A percentile compares a stretch with the other conserved stretches of the same genome.
These are phyloP conservation scores for Houttuynia cordata DNA, from an alignment of 164 flowering plant genomes.

Conservation along the genomic window DNA sequence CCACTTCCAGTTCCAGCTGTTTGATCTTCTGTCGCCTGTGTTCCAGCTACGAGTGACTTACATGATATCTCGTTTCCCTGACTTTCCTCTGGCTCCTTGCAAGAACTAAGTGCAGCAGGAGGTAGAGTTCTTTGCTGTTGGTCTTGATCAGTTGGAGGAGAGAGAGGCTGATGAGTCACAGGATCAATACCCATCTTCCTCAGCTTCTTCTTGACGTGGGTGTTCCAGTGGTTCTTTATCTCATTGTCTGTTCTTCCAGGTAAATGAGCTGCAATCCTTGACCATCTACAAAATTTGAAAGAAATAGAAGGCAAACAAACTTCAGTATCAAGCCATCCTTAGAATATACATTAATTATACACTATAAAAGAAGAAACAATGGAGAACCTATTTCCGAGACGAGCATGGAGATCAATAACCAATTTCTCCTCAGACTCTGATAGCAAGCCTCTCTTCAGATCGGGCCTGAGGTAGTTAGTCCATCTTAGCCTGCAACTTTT, in stretches of 20 bases:
- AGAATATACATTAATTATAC: not conserved
- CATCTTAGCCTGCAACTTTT: conserved; percentile 68
- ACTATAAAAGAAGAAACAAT: not conserved
- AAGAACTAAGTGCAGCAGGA: conserved; percentile 1
- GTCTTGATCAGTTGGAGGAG: conserved; percentile 12
- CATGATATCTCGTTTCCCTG: conserved; percentile 9
- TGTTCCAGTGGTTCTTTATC: conserved; percentile 71
- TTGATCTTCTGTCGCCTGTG: not conserved
- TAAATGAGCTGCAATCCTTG: conserved; percentile 61
- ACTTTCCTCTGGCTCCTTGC: conserved; percentile 7
- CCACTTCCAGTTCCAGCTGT: not conserved
- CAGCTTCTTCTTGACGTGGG: conserved; percentile 66
- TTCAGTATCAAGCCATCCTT: not conserved
- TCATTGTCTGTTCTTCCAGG: conserved; percentile 81
- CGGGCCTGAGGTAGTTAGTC: conserved; percentile 68
- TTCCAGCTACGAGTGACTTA: conserved; percentile 8
- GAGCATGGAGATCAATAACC: conserved; percentile 65
- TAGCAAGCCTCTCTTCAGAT: conserved; percentile 55
- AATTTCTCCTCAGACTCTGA: conserved; percentile 53
- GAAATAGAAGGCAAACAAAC: not conserved
- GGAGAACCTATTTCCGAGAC: conserved; percentile 55
- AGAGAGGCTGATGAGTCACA: conserved; percentile 43
- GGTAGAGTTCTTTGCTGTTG: conserved; percentile 4
- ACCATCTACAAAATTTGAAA: conserved; percentile 39
- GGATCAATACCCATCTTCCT: conserved; percentile 74